These are phyloP conservation scores for Toxoplasma gondii DNA, from an alignment of 169 alveolate genomes.

Conservation along the genomic window DNA sequence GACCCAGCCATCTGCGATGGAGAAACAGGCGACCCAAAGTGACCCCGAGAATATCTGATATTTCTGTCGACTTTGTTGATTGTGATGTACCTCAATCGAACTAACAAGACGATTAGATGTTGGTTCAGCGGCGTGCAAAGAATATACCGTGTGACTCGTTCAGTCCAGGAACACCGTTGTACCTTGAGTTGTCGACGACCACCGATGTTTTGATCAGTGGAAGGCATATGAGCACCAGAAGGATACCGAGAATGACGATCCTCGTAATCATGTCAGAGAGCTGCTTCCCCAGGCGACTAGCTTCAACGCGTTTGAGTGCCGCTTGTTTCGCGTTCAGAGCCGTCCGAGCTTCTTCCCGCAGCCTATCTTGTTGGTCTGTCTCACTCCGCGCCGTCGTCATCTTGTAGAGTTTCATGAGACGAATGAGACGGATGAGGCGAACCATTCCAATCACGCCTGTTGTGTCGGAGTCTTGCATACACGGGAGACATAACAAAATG, in stretches of 20 bases:
- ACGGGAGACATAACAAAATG: no score
- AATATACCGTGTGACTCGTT: no score
- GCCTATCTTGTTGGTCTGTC: constrained; percentile 76
- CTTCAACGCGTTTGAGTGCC: constrained; percentile 77
- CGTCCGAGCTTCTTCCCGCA: constrained; percentile 75
- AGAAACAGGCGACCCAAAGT: background rate
- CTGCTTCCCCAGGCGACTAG: constrained; percentile 80
- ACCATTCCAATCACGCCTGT: constrained; percentile 74
- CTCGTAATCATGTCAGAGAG: constrained; percentile 81
- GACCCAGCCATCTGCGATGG: constrained; percentile 74
- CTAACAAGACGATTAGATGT: no score
- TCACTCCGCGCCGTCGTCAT: constrained; percentile 78
- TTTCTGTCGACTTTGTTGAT: no score
- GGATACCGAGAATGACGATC: constrained; percentile 81
- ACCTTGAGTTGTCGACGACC: constrained; percentile 27
- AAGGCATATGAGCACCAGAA: constrained; percentile 79
- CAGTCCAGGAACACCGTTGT: no score
- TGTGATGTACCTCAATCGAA: no score
- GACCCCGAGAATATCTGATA: no score
- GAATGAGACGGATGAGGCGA: constrained; percentile 83
- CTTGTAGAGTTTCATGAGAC: constrained; percentile 85
- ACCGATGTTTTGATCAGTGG: constrained; percentile 74
- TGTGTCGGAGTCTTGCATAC: constrained; percentile 73
- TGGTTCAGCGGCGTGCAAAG: no score
- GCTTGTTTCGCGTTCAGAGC: constrained; percentile 74